Evolutionary conservation across 805 yeast genomes (phyloP), one percentile per base, ranked within the genome.

Genomic region (Candida ponderosae): DNA sequence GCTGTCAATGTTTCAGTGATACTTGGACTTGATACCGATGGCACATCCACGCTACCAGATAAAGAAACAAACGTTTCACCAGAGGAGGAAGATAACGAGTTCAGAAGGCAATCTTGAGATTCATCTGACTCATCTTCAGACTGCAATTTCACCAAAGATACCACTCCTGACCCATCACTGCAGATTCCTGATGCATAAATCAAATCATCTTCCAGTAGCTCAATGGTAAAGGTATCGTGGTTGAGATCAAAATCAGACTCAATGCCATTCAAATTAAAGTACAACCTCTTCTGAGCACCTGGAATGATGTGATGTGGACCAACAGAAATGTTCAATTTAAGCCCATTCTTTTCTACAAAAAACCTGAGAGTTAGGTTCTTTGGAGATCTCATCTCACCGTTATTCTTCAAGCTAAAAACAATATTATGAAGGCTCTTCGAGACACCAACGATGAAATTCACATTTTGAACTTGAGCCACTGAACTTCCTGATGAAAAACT

Each of bases 251-350:
- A 31, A n/a, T 16, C 6, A 4, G 8, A 7, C 20, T 36, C 21
- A 18, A 31, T 31, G 13, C 35, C 35, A 16, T 36, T 26, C 15
- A 36, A 6, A 14, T 36, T 26, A 18, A 29, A 36, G 16, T 26
- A 31, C n/a, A 36, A 32, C 17, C 15, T 15, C 17, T 36, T 36
- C 16, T 31, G 28, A 27, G 34, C 35, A 26, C 27, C 27, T 27
- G 39, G 39, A 27, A 21, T 17, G 15, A 36, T 36, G 6, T 24
- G 21, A 27, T 36, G 39, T 27, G 39, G 39, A 15, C 39, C 39
- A n/a, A 36, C 32, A 15, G 28, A 28, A 10, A 36, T 13, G 16
- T 6, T 27, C 18, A 29, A 31, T 26, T 31, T 32, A 8, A 6
- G 6, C 3, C 9, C 19, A 13, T 17, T 10, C n/a, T 18, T 23